Base-by-base conservation (phyloP, 805 yeast species). In the Candida piceae region DNA sequence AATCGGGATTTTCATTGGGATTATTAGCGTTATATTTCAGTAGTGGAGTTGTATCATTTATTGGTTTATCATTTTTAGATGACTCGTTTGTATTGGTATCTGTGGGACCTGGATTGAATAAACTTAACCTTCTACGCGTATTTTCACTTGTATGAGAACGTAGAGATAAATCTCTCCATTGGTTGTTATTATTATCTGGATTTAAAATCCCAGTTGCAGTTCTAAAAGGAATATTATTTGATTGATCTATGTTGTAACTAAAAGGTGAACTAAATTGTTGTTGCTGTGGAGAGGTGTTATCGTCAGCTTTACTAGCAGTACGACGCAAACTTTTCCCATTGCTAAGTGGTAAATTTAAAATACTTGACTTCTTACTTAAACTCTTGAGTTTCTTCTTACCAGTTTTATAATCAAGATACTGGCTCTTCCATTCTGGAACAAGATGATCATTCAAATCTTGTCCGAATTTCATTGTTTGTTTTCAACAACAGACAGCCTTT, bases 371-470 rank as follows among this genome's bases (percentile, higher is more conserved):
- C 38, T 45, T 44, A 26, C 39, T 37, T n/a, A 54, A 38, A 34
- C 52, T 55, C 41, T 57, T 66, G 34, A 68, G 51, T 43, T 60
- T 48, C 47, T 62, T 64, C 49, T 64, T 67, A 22, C 74, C 69
- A 30, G 60, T 55, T 48, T 78, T 78, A 55, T 82, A 82, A 52
- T 85, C 83, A 23, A 89, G 68, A 53, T 89, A 89, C 52, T 80
- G 79, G 36, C 77, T 80, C 52, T 76, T 78, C 97, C 97, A 89
- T 52, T 84, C 95, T 4, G 96, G 95, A 38, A 84, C 83, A 25
- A 78, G 69, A 39, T 80, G 80, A 34, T 80, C 81, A 45, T 70
- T 73, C 39, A 81, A 63, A 17, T 83, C 76, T 44, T 77, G 81
- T 10, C 80, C 81, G 53, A 81, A 81, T 62, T 81, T 80, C 89